Percentiles rank a stretch among this genome's conserved stretches.
Conservation (phyloP, 2,329 filamentous ascomycete species). For the Pezizomycotina sp. region DNA sequence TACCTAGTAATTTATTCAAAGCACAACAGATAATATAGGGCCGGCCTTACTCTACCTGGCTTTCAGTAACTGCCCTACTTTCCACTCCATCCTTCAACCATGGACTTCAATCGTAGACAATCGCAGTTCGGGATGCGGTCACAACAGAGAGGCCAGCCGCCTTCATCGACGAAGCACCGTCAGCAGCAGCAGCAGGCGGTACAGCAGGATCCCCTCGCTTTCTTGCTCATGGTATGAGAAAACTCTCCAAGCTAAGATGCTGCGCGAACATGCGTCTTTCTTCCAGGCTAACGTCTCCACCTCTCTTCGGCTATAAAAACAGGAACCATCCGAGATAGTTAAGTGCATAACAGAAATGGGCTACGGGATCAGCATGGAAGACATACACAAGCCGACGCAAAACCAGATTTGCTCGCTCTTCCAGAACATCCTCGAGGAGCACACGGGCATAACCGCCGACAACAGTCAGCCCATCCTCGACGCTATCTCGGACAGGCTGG, state of each 20-base stretch:
- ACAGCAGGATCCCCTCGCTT: conserved; percentile 11
- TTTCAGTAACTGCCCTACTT: too few relatives aligned
- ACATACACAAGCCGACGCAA: conserved; percentile 85
- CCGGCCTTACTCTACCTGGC: too few relatives aligned
- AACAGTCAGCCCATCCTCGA: conserved; percentile 91
- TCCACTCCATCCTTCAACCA: too few relatives aligned
- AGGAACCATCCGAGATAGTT: conserved; percentile 54
- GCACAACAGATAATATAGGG: too few relatives aligned
- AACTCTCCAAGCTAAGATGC: not conserved
- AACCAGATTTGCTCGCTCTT: conserved; percentile 94
- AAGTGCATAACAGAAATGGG: conserved; percentile 96
- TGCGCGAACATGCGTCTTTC: not conserved
- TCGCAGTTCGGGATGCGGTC: conserved; percentile 17
- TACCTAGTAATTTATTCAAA: too few relatives aligned
- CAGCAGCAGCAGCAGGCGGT: conserved; percentile 4
- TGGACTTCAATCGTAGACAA: conserved; percentile 17
- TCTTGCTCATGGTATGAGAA: conserved; percentile 11
- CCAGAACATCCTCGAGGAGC: conserved; percentile 88
- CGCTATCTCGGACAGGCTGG: conserved; percentile 70
- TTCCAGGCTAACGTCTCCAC: conserved; percentile 10
- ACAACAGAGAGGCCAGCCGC: conserved; percentile 15
- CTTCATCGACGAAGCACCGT: conserved; percentile 12
- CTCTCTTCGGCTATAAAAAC: conserved; percentile 34
- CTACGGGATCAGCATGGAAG: conserved; percentile 67
- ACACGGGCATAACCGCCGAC: conserved; percentile 85